Evolutionary conservation across 257 asterid species (phyloP).

Genomic region (Apocynum venetum): DNA sequence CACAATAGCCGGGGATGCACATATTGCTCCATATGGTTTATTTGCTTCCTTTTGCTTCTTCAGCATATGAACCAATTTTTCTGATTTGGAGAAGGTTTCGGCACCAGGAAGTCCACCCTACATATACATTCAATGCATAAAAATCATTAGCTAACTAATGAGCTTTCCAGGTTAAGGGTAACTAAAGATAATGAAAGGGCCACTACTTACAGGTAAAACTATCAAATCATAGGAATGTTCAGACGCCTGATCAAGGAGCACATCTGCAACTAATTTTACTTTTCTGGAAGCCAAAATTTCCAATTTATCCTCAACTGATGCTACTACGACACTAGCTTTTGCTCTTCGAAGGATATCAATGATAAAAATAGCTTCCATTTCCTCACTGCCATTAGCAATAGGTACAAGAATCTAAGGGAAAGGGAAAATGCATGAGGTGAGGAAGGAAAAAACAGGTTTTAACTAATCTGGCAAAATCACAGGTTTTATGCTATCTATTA

Average conservation of each 20-base stretch:
- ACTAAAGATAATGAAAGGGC: neutral
- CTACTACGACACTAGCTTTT: slow-evolving; percentile 82
- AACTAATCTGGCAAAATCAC: neutral
- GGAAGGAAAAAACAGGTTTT: neutral
- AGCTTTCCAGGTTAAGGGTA: neutral
- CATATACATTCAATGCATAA: neutral
- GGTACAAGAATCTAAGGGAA: slow-evolving; percentile 84
- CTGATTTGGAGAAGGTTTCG: slow-evolving; percentile 74
- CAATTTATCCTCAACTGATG: slow-evolving; percentile 64
- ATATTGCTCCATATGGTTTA: slow-evolving; percentile 76
- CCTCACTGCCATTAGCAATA: slow-evolving; percentile 90
- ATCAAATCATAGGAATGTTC: slow-evolving; percentile 59
- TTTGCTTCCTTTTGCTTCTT: slow-evolving; percentile 72
- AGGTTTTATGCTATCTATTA: neutral
- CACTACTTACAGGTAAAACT: slow-evolving; percentile 79
- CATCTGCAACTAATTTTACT: slow-evolving; percentile 85
- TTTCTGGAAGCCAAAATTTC: slow-evolving; percentile 89
- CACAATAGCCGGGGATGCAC: slow-evolving; percentile 96
- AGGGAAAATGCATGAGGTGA: neutral
- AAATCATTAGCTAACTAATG: neutral
- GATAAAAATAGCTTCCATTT: slow-evolving; percentile 90
- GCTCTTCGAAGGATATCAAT: slow-evolving; percentile 89
- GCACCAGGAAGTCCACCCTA: slow-evolving; percentile 99
- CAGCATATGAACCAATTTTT: slow-evolving; percentile 61
- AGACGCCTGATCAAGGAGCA: slow-evolving; percentile 67